A percentile compares a stretch with the other conserved stretches of the same genome.
Conservation (phyloP, 345 rosid species). For the Citrus inodora region DNA sequence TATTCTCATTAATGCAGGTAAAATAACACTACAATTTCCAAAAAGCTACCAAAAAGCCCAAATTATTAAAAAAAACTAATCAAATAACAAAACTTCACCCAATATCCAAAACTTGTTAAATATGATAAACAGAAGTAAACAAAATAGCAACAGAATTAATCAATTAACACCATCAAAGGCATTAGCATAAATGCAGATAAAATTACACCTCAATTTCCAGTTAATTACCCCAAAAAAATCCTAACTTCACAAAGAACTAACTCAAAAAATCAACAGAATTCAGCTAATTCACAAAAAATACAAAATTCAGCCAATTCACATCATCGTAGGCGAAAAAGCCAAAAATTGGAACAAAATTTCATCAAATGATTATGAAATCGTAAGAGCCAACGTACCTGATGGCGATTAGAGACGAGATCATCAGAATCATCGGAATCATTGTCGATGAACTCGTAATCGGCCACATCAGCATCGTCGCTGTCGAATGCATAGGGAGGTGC, state of each 20-base stretch:
- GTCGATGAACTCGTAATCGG: constrained; percentile 68
- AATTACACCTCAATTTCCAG: background rate
- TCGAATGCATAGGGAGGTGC: constrained; percentile 24
- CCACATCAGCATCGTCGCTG: constrained; percentile 50
- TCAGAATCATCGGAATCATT: constrained; percentile 73
- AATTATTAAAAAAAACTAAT: background rate
- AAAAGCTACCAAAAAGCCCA: background rate
- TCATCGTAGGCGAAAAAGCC: background rate
- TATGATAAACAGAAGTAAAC: background rate
- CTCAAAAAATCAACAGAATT: background rate
- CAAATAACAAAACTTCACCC: background rate
- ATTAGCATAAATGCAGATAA: background rate
- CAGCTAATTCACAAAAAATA: background rate
- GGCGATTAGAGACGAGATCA: constrained; percentile 56
- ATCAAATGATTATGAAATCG: background rate
- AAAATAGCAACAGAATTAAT: background rate
- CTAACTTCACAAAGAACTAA: background rate
- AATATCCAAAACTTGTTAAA: background rate
- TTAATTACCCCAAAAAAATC: background rate
- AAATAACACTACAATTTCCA: background rate
- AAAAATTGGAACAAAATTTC: background rate
- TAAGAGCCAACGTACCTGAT: constrained; percentile 38
- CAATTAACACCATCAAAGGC: background rate
- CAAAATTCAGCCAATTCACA: background rate
- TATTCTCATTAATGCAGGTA: background rate